Conservation (phyloP, 108 stramenopile genomes). For the Nannochloropsis oceanica region DNA sequence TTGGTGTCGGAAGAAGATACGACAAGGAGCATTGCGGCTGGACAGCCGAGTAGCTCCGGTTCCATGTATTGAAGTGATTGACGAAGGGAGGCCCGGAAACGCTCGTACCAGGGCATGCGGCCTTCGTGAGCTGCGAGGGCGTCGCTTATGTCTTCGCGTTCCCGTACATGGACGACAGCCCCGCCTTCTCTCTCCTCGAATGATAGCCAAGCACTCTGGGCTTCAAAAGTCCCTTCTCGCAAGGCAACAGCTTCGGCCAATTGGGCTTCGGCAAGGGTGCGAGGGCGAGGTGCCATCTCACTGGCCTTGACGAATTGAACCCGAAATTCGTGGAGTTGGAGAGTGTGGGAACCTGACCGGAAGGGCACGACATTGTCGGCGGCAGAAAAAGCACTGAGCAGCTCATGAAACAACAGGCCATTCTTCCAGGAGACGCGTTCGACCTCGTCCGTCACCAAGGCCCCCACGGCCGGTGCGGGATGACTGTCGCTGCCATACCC, state of each 20-base stretch:
- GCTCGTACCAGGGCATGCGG: constrained; percentile 13
- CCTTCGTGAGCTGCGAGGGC: background rate
- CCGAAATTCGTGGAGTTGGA: background rate
- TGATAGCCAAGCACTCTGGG: background rate
- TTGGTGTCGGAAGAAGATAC: constrained; percentile 21
- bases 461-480: constrained; percentile 9
- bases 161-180: background rate
- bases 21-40: constrained; percentile 19
- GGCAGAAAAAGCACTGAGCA: constrained; percentile 2
- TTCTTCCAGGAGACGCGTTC: constrained; percentile 15
- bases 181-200: background rate
- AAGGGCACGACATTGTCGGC: constrained; percentile 11
- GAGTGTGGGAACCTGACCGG: background rate
- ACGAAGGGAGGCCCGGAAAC: background rate
- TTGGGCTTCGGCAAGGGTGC: background rate
- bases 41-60: constrained; percentile 28
- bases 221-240: background rate
- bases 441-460: constrained; percentile 20
- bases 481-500: background rate
- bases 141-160: background rate
- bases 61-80: constrained; percentile 10
- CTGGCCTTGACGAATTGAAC: constrained; percentile 7
- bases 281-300: constrained; percentile 1
- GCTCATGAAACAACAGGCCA: constrained; percentile 15
- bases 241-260: background rate